phyloP scores from a whole-genome alignment of 371 early-diverging fungal genomes.

The Mucor piriformis region DNA sequence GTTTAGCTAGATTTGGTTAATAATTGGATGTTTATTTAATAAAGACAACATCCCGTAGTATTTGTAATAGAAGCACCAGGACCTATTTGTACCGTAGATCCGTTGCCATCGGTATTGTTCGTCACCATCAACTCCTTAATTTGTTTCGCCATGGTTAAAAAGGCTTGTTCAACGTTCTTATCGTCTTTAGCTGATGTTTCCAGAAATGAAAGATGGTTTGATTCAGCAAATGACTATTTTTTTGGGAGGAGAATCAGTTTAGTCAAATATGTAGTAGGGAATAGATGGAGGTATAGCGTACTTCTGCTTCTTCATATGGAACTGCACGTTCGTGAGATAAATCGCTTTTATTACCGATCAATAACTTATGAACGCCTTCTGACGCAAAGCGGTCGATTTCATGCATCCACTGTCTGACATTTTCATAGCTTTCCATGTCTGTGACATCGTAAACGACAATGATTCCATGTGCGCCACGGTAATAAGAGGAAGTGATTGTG shows the following conservation, averaged over 20 bases:
- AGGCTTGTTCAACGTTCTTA: conserved; percentile 95
- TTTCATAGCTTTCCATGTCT: conserved; percentile 92
- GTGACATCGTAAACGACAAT: conserved; percentile 99
- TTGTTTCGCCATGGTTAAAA: conserved; percentile 93
- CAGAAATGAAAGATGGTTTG: conserved; percentile 84
- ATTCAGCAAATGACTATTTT: conserved; percentile 81
- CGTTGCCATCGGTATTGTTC: not conserved
- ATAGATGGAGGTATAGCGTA: no score
- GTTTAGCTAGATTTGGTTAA: conserved; percentile 37
- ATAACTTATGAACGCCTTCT: conserved; percentile 88
- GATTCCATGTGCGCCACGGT: conserved; percentile 98
- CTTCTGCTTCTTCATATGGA: conserved; percentile 74
- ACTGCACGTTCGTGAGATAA: conserved; percentile 87
- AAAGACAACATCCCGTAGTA: no score
- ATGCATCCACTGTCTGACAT: conserved; percentile 94
- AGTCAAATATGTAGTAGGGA: no score
- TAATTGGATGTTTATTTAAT: no score
- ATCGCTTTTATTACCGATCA: conserved; percentile 99
- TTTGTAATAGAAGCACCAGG: not conserved
- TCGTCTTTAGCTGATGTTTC: conserved; percentile 95
- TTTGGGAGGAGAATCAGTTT: no score
- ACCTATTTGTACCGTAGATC: conserved; percentile 1
- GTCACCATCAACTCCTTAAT: conserved; percentile 69
- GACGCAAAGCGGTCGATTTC: conserved; percentile 84
- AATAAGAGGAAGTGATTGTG: conserved; percentile 98